phyloP scores from a whole-genome alignment of 768 basidiomycete genomes.

The Pluteus cervinus region DNA sequence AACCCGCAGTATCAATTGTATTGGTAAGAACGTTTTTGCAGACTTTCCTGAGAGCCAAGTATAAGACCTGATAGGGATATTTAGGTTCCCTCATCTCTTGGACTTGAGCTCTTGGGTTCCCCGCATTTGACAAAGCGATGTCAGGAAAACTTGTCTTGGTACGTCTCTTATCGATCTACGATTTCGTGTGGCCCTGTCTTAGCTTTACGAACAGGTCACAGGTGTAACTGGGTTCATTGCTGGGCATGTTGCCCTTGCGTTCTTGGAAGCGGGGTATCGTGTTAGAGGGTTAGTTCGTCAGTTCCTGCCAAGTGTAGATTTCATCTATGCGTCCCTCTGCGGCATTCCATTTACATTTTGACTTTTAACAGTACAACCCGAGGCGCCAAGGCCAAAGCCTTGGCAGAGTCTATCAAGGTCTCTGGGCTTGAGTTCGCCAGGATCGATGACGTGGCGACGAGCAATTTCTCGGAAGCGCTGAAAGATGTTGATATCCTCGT shows the following conservation, averaged over 20 bases:
- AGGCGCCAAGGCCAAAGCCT: slow-evolving; percentile 20
- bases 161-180: too few relatives aligned
- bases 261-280: slow-evolving; percentile 29
- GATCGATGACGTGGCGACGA: slow-evolving; percentile 25
- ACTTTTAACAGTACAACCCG: slow-evolving; percentile 25
- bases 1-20: too few relatives aligned
- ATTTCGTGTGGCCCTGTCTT: too few relatives aligned
- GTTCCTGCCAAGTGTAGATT: too few relatives aligned
- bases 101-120: too few relatives aligned
- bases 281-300: slow-evolving; percentile 35
- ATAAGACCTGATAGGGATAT: too few relatives aligned
- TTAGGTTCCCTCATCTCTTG: too few relatives aligned
- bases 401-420: slow-evolving; percentile 16
- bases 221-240: slow-evolving; percentile 35
- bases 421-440: slow-evolving; percentile 22
- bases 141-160: too few relatives aligned
- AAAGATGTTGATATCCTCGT: slow-evolving; percentile 44
- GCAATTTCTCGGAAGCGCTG: slow-evolving; percentile 42
- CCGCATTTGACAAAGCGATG: too few relatives aligned
- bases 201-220: too few relatives aligned
- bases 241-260: slow-evolving; percentile 27
- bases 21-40: too few relatives aligned
- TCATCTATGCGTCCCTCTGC: not conserved
- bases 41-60: too few relatives aligned
- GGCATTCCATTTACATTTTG: not conserved